phyloP scores from a whole-genome alignment of 345 rosid species.

The Theobroma cacao region DNA sequence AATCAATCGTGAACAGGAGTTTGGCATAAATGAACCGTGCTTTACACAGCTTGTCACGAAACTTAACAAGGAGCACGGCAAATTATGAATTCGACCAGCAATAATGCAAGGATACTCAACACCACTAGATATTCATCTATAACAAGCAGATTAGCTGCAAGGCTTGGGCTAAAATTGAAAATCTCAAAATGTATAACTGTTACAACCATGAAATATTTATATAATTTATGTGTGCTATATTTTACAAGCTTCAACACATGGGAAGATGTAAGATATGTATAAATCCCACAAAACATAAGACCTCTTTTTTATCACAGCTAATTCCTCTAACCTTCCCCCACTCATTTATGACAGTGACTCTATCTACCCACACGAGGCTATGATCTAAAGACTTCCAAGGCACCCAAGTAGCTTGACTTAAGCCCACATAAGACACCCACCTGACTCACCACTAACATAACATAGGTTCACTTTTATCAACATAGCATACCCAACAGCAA shows the following conservation, averaged over 20 bases:
- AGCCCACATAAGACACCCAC: neutral
- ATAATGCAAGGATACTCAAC: neutral
- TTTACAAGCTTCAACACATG: neutral
- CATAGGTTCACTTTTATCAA: neutral
- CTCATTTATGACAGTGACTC: neutral
- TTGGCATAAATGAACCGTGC: neutral
- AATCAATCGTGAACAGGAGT: neutral
- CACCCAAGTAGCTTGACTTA: neutral
- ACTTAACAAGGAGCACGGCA: neutral
- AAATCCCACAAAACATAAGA: slow-evolving; percentile 2
- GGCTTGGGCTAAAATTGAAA: neutral
- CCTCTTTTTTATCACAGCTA: neutral
- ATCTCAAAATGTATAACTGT: neutral
- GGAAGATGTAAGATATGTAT: neutral
- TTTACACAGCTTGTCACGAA: neutral
- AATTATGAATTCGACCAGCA: neutral
- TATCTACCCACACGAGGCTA: neutral
- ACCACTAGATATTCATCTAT: neutral
- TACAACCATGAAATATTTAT: neutral
- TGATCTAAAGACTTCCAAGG: neutral
- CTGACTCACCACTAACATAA: neutral
- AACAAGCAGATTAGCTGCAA: neutral
- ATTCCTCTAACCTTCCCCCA: neutral
- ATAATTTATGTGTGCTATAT: neutral
- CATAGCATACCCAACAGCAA: neutral